Evolutionary conservation across 2,329 filamentous ascomycete species (phyloP).

Genomic region (Cytospora leucostoma): DNA sequence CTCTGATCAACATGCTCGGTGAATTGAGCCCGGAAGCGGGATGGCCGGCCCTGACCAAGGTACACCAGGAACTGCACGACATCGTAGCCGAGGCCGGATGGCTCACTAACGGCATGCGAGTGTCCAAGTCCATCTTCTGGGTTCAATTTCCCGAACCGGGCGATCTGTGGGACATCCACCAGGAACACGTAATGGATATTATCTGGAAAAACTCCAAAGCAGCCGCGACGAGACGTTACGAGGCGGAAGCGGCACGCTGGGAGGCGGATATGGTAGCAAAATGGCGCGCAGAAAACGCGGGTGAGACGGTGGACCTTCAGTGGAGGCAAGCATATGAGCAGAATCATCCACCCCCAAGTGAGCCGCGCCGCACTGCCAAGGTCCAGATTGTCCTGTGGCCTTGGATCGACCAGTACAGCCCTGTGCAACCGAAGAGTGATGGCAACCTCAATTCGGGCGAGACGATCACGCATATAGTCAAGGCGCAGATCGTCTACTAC

Average conservation of each 20-base stretch:
- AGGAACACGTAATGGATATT: conserved; percentile 30
- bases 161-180: conserved; percentile 32
- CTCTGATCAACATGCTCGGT: conserved; percentile 38
- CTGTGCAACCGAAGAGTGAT: conserved; percentile 19
- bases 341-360: not conserved
- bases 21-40: conserved; percentile 18
- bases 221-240: not conserved
- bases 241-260: conserved; percentile 14
- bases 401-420: conserved; percentile 33
- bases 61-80: conserved; percentile 39
- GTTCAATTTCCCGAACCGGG: conserved; percentile 35
- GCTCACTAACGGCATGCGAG: conserved; percentile 36
- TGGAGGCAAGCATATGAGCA: not conserved
- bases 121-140: conserved; percentile 37
- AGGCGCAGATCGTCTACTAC: conserved; percentile 37
- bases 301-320: not conserved
- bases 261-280: not conserved
- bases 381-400: conserved; percentile 39
- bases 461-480: conserved; percentile 30
- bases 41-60: conserved; percentile 28
- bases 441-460: conserved; percentile 30
- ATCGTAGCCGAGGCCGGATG: conserved; percentile 38
- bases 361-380: conserved; percentile 31
- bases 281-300: not conserved
- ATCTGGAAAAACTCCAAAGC: conserved; percentile 31